These are phyloP conservation scores for Coemansia sp. DNA, from an alignment of 192 early-diverging fungal species.

Conservation along the genomic window DNA sequence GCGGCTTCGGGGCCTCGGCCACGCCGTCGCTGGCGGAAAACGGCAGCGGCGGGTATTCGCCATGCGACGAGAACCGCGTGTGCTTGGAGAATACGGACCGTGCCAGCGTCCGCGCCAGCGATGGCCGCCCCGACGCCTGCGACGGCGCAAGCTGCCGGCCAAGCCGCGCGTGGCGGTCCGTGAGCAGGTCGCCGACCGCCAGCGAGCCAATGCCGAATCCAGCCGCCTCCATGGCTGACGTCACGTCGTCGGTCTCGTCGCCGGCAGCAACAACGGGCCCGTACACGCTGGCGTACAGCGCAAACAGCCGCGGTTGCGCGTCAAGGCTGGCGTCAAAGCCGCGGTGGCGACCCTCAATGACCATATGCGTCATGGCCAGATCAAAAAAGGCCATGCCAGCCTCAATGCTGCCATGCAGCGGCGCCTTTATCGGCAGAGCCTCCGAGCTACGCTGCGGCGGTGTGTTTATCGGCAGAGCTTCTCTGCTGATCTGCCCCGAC, in stretches of 20 bases:
- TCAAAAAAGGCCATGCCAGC: slow-evolving; percentile 61
- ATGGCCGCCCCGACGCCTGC: slow-evolving; percentile 34
- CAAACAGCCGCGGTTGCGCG: slow-evolving; percentile 60
- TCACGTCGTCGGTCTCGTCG: slow-evolving; percentile 18
- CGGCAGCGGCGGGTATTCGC: slow-evolving; percentile 24
- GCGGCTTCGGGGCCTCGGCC: slow-evolving; percentile 2
- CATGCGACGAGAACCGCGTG: slow-evolving; percentile 19
- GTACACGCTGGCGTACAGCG: slow-evolving; percentile 56
- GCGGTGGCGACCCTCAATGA: slow-evolving; percentile 52
- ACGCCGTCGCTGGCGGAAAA: neutral
- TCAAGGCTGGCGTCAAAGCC: slow-evolving; percentile 57
- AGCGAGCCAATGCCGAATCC: slow-evolving; percentile 6
- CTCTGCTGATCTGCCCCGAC: neutral
- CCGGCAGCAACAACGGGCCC: slow-evolving; percentile 22
- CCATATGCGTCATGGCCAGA: slow-evolving; percentile 61
- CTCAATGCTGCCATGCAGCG: slow-evolving; percentile 26
- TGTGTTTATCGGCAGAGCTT: too few relatives aligned
- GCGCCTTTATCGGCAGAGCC: slow-evolving; percentile 1
- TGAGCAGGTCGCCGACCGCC: slow-evolving; percentile 3
- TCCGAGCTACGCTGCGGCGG: neutral
- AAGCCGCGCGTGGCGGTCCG: neutral
- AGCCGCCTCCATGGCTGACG: slow-evolving; percentile 17
- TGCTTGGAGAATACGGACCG: slow-evolving; percentile 39
- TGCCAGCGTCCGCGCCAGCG: slow-evolving; percentile 42
- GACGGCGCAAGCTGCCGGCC: slow-evolving; percentile 7